Evolutionary conservation across 2,329 filamentous ascomycete genomes (phyloP), one percentile per base, ranked within the genome.

Genomic region (Davidsoniella neocaledoniae): DNA sequence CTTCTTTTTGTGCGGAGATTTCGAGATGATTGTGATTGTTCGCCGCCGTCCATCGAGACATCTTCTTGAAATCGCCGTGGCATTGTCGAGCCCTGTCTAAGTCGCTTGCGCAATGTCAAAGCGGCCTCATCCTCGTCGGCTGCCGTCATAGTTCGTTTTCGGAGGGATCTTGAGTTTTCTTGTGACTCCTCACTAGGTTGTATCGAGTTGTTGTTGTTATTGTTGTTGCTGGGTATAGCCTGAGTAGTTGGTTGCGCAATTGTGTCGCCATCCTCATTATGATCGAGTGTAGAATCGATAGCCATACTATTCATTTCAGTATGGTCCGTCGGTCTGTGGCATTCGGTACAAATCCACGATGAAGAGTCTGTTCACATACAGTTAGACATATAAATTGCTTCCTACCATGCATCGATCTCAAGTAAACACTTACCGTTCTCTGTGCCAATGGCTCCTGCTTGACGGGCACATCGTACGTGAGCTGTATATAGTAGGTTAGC

Each of bases 381-480:
- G 17, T 38, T 16, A 45, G 21, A n/a, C 21, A 21, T 21, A 21
- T 39, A 17, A 33, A 3, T 37, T 33, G 4, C 7, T 21, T 16
- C 21, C 21, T 21, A n/a, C 2, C 36, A 39, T 36, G 17, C 16
- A 25, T 36, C 3, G 39, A 17, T 8, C 14, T 26, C 6, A 39
- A 17, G 21, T 44, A 9, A 21, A 29, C 8, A 57, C 73, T 63
- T 73, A 87, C 84, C 75, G 14, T 9, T 51, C 14, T 25, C 33
- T 8, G 21, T 21, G 4, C 53, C 17, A 16, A 38, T 10, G 16
- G 39, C 29, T 5, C 42, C 46, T 66, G 77, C 76, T 61, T 83
- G 76, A 60, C 82, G 79, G 52, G 86, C 88, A 66, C 90, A 95
- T 73, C 91, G 83, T 63, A 83, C 80, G 69, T 96, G 90, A 60